Evolutionary conservation across 257 asterid genomes (phyloP), one percentile per base, ranked within the genome.

Genomic region (Verbascum thapsus): DNA sequence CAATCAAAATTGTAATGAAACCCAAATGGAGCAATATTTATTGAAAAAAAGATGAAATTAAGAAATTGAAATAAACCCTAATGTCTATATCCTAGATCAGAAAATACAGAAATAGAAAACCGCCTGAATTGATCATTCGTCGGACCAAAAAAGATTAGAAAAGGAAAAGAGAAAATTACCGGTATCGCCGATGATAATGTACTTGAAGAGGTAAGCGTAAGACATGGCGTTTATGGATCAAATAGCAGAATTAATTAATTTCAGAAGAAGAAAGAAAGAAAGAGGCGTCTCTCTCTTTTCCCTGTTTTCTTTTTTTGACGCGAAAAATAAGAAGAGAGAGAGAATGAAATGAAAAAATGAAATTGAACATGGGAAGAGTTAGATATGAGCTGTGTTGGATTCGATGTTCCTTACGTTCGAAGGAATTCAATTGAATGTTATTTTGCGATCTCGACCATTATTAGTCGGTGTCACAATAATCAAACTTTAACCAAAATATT

Each of bases 131-230:
- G n/a, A n/a, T 53, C 61, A 38, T 5, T 12, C 9, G 11, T 51
- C n/a, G n/a, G 42, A 30, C 32, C 45, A 50, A 23, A 30, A 48
- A 56, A n/a, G 18, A 56, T 40, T 8, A 13, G 18, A 50, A 50
- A n/a, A 58, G 35, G n/a, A n/a, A 12, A 12, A 7, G 16, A 22
- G 22, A 42, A 23, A 59, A 0, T 22, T 78, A 82, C 88, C 88
- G 7, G 88, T 76, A 54, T 82, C 88, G 11, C 88, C 88, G 70
- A 82, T 78, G 64, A 82, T 73, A 56, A 82, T 82, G 74, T 78
- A 82, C 77, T 82, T 82, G 81, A 82, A 82, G 57, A 81, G 87
- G 62, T 81, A 81, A 5, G 87, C 84, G 64, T 81, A 81, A 44
- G 87, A 81, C 87, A 81, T 81, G 51, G 68, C 67, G 53, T 15